These are phyloP conservation scores for Scheffersomyces stambukii DNA, from an alignment of 1,139 yeast species.

Conservation along the genomic window DNA sequence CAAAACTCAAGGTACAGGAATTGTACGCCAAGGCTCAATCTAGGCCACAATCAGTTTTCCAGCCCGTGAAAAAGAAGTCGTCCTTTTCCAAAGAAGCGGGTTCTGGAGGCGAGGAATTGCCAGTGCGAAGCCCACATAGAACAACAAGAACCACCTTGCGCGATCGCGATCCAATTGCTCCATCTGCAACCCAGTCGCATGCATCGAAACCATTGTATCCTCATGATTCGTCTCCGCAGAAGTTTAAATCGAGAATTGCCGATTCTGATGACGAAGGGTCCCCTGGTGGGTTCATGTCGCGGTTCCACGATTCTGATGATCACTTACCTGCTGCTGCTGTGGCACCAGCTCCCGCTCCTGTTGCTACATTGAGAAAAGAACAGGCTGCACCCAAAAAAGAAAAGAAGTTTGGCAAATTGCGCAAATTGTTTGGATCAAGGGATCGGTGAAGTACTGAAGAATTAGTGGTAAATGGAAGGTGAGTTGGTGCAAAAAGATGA, in stretches of 20 bases:
- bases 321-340: constrained; percentile 7
- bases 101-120: constrained; percentile 37
- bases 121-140: constrained; percentile 9
- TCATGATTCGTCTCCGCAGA: not conserved
- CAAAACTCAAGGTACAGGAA: constrained; percentile 44
- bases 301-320: constrained; percentile 11
- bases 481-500: too few species aligned
- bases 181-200: constrained; percentile 5
- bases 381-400: constrained; percentile 31
- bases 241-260: constrained; percentile 44
- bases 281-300: constrained; percentile 2
- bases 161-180: constrained; percentile 7
- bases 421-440: constrained; percentile 52
- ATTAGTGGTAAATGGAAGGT: too few species aligned
- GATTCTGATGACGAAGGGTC: constrained; percentile 51
- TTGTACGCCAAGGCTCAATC: constrained; percentile 47
- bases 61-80: constrained; percentile 38
- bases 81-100: constrained; percentile 46
- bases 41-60: constrained; percentile 38
- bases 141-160: constrained; percentile 6
- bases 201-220: constrained; percentile 5
- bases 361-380: constrained; percentile 5
- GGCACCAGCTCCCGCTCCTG: too few species aligned
- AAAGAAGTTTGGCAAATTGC: constrained; percentile 49
- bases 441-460: not conserved